Conservation (phyloP, 805 yeast genomes). For the Saturnispora kantuleensis region DNA sequence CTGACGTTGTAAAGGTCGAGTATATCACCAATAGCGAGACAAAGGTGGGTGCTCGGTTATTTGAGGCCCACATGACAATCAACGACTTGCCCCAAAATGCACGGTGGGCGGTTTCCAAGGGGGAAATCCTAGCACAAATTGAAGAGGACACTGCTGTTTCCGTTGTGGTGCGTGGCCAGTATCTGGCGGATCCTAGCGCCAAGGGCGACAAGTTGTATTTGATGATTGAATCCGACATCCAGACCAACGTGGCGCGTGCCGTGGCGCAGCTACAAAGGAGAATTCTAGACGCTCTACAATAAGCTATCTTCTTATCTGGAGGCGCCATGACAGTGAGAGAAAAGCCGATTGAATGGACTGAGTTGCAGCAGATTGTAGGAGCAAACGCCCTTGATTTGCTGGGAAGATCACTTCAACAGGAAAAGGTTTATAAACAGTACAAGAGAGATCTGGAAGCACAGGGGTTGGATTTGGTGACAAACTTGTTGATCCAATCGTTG, state of each 20-base stretch:
- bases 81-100: slow-evolving; percentile 80
- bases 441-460: slow-evolving; percentile 30
- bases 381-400: slow-evolving; percentile 36
- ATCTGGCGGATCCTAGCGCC: slow-evolving; percentile 38
- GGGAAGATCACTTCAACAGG: slow-evolving; percentile 37
- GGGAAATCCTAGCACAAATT: slow-evolving; percentile 51
- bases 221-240: slow-evolving; percentile 65
- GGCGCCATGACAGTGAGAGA: slow-evolving; percentile 13
- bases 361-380: slow-evolving; percentile 29
- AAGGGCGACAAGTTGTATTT: slow-evolving; percentile 71
- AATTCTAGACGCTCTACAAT: slow-evolving; percentile 4
- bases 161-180: slow-evolving; percentile 75
- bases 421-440: slow-evolving; percentile 37
- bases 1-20: slow-evolving; percentile 3
- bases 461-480: slow-evolving; percentile 36
- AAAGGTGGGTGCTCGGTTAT: slow-evolving; percentile 6
- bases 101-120: slow-evolving; percentile 67
- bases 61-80: slow-evolving; percentile 37
- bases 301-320: neutral
- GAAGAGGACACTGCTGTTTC: slow-evolving; percentile 67
- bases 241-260: slow-evolving; percentile 48
- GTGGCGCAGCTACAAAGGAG: slow-evolving; percentile 27
- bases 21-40: slow-evolving; percentile 4
- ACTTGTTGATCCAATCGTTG: slow-evolving; percentile 38
- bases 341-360: slow-evolving; percentile 39